Base-by-base conservation (phyloP, 106 monocot genomes). In the Chionographis japonica region DNA sequence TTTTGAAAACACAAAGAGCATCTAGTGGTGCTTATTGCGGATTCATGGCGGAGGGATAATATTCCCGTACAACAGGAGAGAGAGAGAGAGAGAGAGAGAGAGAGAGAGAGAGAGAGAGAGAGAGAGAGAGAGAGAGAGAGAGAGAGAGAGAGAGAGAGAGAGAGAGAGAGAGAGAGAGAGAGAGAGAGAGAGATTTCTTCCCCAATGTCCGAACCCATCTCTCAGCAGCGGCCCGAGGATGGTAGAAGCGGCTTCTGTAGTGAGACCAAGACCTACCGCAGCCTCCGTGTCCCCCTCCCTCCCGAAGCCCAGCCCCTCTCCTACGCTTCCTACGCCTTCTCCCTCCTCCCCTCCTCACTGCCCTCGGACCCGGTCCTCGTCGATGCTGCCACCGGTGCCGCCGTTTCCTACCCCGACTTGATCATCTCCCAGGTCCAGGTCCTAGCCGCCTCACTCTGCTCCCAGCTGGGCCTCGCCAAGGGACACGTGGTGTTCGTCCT, bases 201-300 rank as follows among this genome's bases (percentile, higher is more conserved):
- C n/a, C n/a, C 27, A 27, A 27, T 27, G 27, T 27, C 27, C 1
- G 27, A 27, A 27, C 0, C 27, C 27, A 27, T 1, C 27, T 27
- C 54, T 41, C 20, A n/a, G 50, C 36, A 49, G 9, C 69, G 62
- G 17, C 36, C 60, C 46, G n/a, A 77, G 20, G 81, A 85, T 60
- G 75, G 72, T 3, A 41, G 67, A 12, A 81, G 70, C 52, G 89
- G 85, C 20, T 89, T 69, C 82, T 76, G 67, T 56, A 17, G 17
- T 1, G 51, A 16, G 13, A 85, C 85, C 2, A 67, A 51, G 37
- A 77, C 60, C 58, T 89, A 82, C 79, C 70, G 72, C 70, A 89
- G 89, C 74, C 68, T 89, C 38, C 85, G 85, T 12, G 54, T 51
- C 18, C 70, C 79, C 4, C 74, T 77, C 46, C 89, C 82, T 4